Percentiles rank a stretch among this genome's conserved stretches.
These are phyloP conservation scores for Ganoderma meredithae DNA, from an alignment of 1,284 basidiomycete species.

Conservation along the genomic window DNA sequence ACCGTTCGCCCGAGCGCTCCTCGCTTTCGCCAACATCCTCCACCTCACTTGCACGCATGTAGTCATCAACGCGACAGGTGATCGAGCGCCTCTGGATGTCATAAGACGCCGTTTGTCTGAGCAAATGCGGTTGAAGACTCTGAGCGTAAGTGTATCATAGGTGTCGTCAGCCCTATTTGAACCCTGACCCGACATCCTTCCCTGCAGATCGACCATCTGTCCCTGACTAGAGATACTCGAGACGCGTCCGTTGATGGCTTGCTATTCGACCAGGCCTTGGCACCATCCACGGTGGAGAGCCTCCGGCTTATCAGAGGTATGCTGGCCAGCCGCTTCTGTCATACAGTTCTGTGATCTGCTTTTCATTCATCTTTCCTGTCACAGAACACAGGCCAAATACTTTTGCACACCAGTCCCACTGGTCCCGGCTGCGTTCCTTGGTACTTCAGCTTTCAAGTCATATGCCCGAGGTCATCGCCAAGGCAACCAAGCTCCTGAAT, in stretches of 20 bases:
- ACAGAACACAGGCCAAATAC: neutral
- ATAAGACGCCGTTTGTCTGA: neutral
- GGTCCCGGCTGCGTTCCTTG: neutral
- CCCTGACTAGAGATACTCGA: neutral
- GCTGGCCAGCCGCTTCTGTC: neutral
- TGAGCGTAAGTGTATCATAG: neutral
- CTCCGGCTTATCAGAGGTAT: neutral
- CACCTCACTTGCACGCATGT: neutral
- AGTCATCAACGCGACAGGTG: neutral
- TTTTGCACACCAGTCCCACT: neutral
- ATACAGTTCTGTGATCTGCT: neutral
- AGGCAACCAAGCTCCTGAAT: neutral
- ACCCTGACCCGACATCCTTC: neutral
- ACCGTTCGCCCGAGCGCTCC: neutral
- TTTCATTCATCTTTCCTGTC: neutral
- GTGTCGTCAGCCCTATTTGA: neutral
- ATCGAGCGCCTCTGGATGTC: neutral
- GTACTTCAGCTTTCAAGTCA: neutral
- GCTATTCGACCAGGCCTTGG: neutral
- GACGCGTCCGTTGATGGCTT: neutral
- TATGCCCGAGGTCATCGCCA: neutral
- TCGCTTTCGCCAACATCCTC: neutral
- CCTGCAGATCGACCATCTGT: neutral
- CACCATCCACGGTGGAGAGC: neutral
- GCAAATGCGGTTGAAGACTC: neutral